Evolutionary conservation across 768 basidiomycete species (phyloP).

Genomic region (Boletellus ananiceps): DNA sequence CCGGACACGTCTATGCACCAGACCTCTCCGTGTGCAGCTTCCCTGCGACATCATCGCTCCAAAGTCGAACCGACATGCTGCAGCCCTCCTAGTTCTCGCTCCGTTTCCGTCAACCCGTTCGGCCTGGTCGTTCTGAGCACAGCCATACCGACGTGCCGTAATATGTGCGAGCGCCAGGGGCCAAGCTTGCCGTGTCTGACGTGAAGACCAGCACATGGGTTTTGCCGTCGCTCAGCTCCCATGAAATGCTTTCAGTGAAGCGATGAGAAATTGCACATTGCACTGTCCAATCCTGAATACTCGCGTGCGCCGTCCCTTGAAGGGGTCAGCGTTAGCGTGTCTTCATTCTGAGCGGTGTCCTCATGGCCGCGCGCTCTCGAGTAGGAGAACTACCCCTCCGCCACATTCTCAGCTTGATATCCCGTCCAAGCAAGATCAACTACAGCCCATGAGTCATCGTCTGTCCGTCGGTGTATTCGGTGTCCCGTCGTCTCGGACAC

Average conservation of each 20-base stretch:
- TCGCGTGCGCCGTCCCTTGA: background rate
- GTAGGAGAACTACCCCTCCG: background rate
- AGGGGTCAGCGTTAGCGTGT: constrained; percentile 1
- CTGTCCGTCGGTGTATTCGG: constrained; percentile 4
- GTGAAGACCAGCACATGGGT: background rate
- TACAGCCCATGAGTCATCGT: background rate
- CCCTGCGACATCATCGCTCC: constrained; percentile 27
- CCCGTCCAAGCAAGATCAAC: background rate
- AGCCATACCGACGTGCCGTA: background rate
- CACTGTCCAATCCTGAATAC: constrained; percentile 16
- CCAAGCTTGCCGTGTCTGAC: background rate
- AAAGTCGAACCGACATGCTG: constrained; percentile 10
- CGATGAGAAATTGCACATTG: constrained; percentile 15
- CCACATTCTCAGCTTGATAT: constrained; percentile 1
- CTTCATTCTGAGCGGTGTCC: background rate
- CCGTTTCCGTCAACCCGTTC: constrained; percentile 15
- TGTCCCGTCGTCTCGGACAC: constrained; percentile 1
- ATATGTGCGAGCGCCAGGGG: background rate
- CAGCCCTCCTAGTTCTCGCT: constrained; percentile 10
- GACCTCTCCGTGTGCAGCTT: constrained; percentile 23
- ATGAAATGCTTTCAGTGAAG: constrained; percentile 9
- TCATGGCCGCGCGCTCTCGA: background rate
- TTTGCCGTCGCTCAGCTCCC: background rate
- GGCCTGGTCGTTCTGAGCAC: constrained; percentile 1
- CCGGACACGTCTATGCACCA: constrained; percentile 15